Evolutionary conservation across 495 filamentous ascomycete species (phyloP), one percentile per base, ranked within the genome.

Genomic region (Xylaria scruposa): DNA sequence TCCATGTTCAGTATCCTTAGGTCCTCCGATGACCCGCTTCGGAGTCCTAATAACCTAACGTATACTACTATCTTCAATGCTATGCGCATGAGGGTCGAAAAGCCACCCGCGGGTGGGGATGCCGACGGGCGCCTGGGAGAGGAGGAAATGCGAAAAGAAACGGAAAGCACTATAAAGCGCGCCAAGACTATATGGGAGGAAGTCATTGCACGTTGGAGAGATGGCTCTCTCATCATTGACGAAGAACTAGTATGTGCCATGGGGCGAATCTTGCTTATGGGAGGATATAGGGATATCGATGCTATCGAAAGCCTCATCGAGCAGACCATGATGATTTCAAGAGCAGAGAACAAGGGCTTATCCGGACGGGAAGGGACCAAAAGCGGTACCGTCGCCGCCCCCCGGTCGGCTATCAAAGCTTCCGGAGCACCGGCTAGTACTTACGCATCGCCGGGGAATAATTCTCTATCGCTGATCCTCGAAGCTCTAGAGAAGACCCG

Each of bases 31-130:
- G 81, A 85, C 9, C 89, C 90, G 2, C 74, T 83, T 0, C 85
- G 84, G 31, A 83, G 90, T 3, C 90, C 96, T 2, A 88, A 95
- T 72, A 82, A 83, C 26, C 71, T 84, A 21, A 97, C 96, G 0
- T 99, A 91, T 71, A 93, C 92, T 5, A 93, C 88, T 42, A 91
- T 99, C 66, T 71, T 99, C 33, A 91, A 92, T 67, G 92, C 91
- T 5, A 84, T 97, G 26, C 80, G 85, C 24, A 44, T 68, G 61
- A 47, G 78, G 70, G 12, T 70, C 58, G 46, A 71, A 60, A 70
- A 24, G 49, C 65, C 1, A 70, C 62, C 19, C 10, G 67, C 61
- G 12, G 65, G 73, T 1, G 75, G 73, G 5, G 75, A 82, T 49
- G 65, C 79, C 46, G 69, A 74, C 59, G 67, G 24, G 15, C 21